Base-by-base conservation (phyloP, 202 grass and related monocot species). In the Bolboschoenoplectus hybrid region DNA sequence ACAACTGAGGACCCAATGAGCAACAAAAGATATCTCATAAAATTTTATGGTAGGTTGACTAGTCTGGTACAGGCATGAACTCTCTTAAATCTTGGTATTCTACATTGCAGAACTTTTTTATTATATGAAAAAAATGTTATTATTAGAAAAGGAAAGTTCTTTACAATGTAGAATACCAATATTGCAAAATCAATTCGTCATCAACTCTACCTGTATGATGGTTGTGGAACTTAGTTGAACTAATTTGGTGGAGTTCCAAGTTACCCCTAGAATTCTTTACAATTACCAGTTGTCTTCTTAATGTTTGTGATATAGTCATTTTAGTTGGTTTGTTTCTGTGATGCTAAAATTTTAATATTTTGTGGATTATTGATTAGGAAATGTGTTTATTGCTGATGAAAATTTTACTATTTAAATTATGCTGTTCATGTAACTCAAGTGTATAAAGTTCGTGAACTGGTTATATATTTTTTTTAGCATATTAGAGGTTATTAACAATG, bases 261-360 rank as follows among this genome's bases (percentile, higher is more conserved):
- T 44, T 20, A 16, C 17, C 7, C 43, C 8, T 45, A 20, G n/a
- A 45, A 73, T 73, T 73, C 43, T 47, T 72, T 73, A 73, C 16
- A 26, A 10, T 20, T 47, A 73, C 40, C 41, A 73, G 40, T 7
- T 1, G 26, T 2, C 43, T 73, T 73, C 69, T 2, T 16, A 46
- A 8, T 20, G 39, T 45, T 5, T 19, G 6, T 47, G 17, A 72
- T 72, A 46, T 45, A 45, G 13, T 41, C 44, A 17, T 72, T 68
- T 72, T 47, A 72, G 17, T 72, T 2, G 68, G 68, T 72, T 72
- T 72, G 17, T 46, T 43, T 47, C 43, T 72, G 12, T 46, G 41
- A 72, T 17, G 7, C 68, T 20, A 20, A 72, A 72, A 8, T 20
- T n/a, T 47, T 45, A 6, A 26, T 72, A 26, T 72, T 72, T n/a